Conservation (phyloP, 345 rosid species). For the Rhodamnia argentea region DNA sequence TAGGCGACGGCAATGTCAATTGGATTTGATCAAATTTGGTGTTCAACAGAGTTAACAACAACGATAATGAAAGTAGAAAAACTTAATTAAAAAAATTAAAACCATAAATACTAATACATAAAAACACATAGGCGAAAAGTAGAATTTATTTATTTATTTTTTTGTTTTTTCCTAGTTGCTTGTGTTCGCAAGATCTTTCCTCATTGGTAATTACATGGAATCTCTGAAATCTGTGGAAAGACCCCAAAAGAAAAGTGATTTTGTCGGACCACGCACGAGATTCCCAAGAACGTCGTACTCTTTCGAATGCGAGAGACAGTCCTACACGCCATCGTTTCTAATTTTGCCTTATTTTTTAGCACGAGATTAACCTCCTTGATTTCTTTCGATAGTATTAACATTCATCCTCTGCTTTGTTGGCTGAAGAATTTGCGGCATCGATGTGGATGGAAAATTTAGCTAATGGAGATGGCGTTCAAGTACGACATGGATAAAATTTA, state of each 20-base stretch:
- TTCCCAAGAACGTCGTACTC: not conserved
- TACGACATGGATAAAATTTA: no score
- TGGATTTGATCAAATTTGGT: no score
- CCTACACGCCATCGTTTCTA: not conserved
- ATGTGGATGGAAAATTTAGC: not conserved
- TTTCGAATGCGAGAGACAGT: not conserved
- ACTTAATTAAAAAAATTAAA: no score
- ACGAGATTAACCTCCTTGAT: not conserved
- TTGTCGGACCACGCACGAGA: no score
- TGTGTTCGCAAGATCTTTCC: no score
- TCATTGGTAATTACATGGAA: not conserved
- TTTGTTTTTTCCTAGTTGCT: no score
- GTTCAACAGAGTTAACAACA: no score
- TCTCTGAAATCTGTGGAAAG: not conserved
- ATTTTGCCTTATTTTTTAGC: not conserved
- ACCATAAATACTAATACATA: no score
- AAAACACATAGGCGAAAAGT: no score
- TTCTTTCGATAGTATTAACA: not conserved
- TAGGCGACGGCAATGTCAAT: no score
- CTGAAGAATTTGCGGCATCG: not conserved
- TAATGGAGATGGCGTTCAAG: not conserved
- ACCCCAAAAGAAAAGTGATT: not conserved
- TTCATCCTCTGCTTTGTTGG: not conserved
- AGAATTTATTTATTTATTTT: no score
- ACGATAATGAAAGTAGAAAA: no score